phyloP scores from a whole-genome alignment of 345 rosid species.

The Camelina hispida region DNA sequence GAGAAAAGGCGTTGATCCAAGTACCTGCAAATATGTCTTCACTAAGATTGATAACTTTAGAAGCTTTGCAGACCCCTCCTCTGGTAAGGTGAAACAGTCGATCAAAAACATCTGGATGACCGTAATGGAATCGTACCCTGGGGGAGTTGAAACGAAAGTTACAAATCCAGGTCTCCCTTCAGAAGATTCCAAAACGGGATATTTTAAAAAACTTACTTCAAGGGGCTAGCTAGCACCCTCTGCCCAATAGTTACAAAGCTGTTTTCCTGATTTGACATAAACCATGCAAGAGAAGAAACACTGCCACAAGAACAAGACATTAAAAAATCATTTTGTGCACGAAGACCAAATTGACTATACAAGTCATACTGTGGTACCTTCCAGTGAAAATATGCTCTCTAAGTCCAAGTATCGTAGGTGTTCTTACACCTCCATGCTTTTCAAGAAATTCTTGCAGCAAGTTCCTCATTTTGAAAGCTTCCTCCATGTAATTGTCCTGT shows the following conservation, averaged over 20 bases:
- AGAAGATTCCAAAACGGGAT: constrained; percentile 48
- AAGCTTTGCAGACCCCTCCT: constrained; percentile 95
- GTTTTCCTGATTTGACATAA: constrained; percentile 85
- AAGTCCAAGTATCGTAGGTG: constrained; percentile 74
- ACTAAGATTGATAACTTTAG: constrained; percentile 82
- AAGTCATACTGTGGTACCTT: constrained; percentile 49
- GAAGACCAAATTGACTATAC: constrained; percentile 41
- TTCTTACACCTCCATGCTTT: constrained; percentile 71
- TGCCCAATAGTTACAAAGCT: constrained; percentile 88
- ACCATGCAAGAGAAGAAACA: constrained; percentile 93
- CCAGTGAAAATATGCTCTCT: constrained; percentile 91
- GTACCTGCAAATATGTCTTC: constrained; percentile 87
- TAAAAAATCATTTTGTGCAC: constrained; percentile 15
- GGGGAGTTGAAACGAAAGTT: constrained; percentile 22
- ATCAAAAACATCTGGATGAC: constrained; percentile 96
- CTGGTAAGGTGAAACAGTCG: constrained; percentile 88
- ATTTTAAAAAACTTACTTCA: constrained; percentile 48
- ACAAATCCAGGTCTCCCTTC: constrained; percentile 12
- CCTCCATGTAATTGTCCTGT: constrained; percentile 86
- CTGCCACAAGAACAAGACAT: constrained; percentile 52
- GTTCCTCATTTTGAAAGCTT: constrained; percentile 87
- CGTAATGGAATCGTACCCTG: constrained; percentile 94
- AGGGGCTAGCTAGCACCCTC: constrained; percentile 75
- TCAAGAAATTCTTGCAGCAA: constrained; percentile 73
- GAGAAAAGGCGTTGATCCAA: constrained; percentile 41